Conservation (phyloP, 176 grass and related monocot species). For the Thalia dealbata region DNA sequence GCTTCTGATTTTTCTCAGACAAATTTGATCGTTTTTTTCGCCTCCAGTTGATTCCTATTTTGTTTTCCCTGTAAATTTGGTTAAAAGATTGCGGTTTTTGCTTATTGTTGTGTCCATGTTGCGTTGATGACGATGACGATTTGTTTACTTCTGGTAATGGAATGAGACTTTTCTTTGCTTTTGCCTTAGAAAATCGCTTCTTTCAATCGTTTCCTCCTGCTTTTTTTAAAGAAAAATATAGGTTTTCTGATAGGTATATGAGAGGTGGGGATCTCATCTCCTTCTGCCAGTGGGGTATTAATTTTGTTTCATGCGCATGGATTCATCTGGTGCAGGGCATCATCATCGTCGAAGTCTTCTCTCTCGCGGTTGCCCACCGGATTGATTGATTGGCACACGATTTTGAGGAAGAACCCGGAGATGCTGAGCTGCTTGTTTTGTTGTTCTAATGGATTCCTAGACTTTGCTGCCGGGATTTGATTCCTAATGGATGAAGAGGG, state of each 20-base stretch:
- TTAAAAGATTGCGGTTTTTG: background rate
- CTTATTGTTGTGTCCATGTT: background rate
- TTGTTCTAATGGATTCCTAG: slow-evolving; percentile 2
- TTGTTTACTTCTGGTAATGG: slow-evolving; percentile 1
- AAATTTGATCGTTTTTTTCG: too few species aligned
- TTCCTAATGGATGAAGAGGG: slow-evolving; percentile 50
- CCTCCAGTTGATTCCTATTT: background rate
- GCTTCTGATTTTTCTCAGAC: background rate
- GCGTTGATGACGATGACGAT: background rate
- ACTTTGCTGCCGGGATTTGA: background rate
- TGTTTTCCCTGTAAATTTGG: background rate
- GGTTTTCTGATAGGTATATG: slow-evolving; percentile 3
- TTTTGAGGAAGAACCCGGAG: background rate
- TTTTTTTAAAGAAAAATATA: background rate
- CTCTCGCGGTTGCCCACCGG: background rate
- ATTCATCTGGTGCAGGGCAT: slow-evolving; percentile 6
- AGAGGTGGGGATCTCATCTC: background rate
- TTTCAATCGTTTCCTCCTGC: background rate
- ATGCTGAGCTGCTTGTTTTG: background rate
- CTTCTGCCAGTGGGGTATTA: background rate
- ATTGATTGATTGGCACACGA: slow-evolving; percentile 1
- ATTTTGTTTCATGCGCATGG: slow-evolving; percentile 13
- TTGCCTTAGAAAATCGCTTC: background rate
- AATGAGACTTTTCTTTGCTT: background rate
- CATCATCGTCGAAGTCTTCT: background rate